phyloP scores from a whole-genome alignment of 2,329 filamentous ascomycete genomes.

The Aspergillus floridensis region DNA sequence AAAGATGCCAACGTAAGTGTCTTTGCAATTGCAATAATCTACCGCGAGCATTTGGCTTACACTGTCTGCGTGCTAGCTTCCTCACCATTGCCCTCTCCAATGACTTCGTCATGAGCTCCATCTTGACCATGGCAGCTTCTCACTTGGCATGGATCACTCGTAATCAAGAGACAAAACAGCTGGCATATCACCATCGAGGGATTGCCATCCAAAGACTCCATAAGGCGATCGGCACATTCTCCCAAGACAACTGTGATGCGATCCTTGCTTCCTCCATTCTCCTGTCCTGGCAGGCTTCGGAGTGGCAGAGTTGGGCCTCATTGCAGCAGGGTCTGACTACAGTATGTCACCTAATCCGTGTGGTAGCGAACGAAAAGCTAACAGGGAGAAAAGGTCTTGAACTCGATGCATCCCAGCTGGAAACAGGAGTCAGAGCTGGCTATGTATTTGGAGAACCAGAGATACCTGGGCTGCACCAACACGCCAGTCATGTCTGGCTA shows the following conservation, averaged over 20 bases:
- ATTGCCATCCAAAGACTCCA: conserved; percentile 83
- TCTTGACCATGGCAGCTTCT: conserved; percentile 90
- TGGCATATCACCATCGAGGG: conserved; percentile 85
- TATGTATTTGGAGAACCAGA: conserved; percentile 42
- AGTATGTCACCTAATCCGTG: conserved; percentile 31
- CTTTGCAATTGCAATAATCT: conserved; percentile 11
- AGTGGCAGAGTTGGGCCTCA: conserved; percentile 94
- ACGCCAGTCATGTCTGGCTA: conserved; percentile 34
- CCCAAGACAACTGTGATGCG: conserved; percentile 81
- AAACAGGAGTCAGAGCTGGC: conserved; percentile 74
- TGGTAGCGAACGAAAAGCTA: background rate
- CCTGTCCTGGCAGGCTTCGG: conserved; percentile 91
- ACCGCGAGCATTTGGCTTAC: conserved; percentile 21
- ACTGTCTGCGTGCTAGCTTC: conserved; percentile 54
- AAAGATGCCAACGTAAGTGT: conserved; percentile 81
- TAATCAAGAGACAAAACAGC: conserved; percentile 78
- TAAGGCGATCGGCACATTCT: conserved; percentile 81
- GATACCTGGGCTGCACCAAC: conserved; percentile 36
- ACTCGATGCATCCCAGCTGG: conserved; percentile 82
- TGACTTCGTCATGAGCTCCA: conserved; percentile 88
- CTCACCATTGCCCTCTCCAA: conserved; percentile 78
- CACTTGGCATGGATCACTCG: conserved; percentile 88
- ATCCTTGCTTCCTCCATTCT: conserved; percentile 88
- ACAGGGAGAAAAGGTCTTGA: conserved; percentile 55
- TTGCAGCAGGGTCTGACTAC: conserved; percentile 88